phyloP scores from a whole-genome alignment of 1,284 basidiomycete species.

The Thecaphora thlaspeos region DNA sequence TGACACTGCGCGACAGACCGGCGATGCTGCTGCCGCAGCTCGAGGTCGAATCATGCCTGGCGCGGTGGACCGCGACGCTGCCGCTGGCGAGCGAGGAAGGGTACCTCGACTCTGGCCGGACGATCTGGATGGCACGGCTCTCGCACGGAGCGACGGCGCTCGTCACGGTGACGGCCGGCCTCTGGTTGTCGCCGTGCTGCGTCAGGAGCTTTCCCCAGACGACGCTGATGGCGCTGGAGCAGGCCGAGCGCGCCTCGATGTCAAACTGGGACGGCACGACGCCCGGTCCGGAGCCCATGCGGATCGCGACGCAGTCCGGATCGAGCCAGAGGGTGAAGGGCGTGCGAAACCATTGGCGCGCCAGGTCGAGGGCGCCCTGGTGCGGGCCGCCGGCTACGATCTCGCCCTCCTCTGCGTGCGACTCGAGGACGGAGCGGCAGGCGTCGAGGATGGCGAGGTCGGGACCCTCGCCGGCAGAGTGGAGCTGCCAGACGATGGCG shows the following conservation, averaged over 20 bases:
- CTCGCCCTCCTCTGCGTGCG: slow-evolving; percentile 17
- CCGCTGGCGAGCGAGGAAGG: slow-evolving; percentile 5
- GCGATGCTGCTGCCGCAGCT: slow-evolving; percentile 11
- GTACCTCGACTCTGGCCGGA: slow-evolving; percentile 19
- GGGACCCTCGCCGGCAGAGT: slow-evolving; percentile 35
- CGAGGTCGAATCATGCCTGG: slow-evolving; percentile 16
- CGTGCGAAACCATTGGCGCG: slow-evolving; percentile 19
- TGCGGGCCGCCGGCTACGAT: slow-evolving; percentile 6
- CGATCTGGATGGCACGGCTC: slow-evolving; percentile 23
- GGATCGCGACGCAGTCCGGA: slow-evolving; percentile 44
- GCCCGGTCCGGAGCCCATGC: slow-evolving; percentile 37
- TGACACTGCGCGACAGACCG: slow-evolving; percentile 21
- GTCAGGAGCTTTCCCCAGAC: slow-evolving; percentile 34
- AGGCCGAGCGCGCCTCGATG: slow-evolving; percentile 5
- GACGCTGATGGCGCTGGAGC: slow-evolving; percentile 11
- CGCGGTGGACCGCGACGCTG: slow-evolving; percentile 2
- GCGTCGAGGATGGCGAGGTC: slow-evolving; percentile 28
- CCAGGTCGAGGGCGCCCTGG: slow-evolving; percentile 9
- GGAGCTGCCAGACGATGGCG: slow-evolving; percentile 38
- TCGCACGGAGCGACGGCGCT: not conserved
- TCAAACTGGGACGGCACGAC: slow-evolving; percentile 9
- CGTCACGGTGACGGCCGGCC: slow-evolving; percentile 17
- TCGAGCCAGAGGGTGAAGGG: slow-evolving; percentile 48
- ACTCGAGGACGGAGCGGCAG: slow-evolving; percentile 17
- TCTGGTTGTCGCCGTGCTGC: slow-evolving; percentile 1